Conservation (phyloP, 2,329 filamentous ascomycete genomes). For the Arthrobotrys pseudoclavata region DNA sequence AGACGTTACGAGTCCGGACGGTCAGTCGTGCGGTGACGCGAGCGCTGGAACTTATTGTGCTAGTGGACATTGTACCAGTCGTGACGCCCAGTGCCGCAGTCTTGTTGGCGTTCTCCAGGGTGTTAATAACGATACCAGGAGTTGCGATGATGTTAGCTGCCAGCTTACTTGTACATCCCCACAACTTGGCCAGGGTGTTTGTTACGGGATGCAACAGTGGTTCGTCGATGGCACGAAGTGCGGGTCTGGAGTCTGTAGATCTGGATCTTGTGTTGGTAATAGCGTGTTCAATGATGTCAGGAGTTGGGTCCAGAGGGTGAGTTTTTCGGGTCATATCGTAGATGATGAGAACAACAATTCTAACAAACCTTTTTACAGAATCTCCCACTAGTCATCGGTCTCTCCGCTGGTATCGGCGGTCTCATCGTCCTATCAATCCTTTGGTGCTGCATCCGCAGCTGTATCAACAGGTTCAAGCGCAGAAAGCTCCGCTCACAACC, state of each 20-base stretch:
- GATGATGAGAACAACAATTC: not conserved
- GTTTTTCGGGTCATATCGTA: conserved; percentile 3
- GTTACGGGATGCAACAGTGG: conserved; percentile 85
- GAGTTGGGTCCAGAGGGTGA: conserved; percentile 75
- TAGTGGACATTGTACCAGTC: conserved; percentile 92
- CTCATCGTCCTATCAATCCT: conserved; percentile 78
- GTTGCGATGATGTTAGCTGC: conserved; percentile 82
- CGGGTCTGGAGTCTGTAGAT: conserved; percentile 79
- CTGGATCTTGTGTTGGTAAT: conserved; percentile 81
- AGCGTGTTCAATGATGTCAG: conserved; percentile 78
- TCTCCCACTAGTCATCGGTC: conserved; percentile 84
- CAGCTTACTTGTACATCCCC: conserved; percentile 80
- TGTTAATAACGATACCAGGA: conserved; percentile 80
- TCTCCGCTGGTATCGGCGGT: conserved; percentile 78
- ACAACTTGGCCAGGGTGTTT: conserved; percentile 75
- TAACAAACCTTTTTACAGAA: conserved; percentile 69
- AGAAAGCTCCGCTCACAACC: conserved; percentile 51
- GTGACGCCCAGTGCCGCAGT: conserved; percentile 87
- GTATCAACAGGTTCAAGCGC: conserved; percentile 67
- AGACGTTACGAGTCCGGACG: conserved; percentile 79
- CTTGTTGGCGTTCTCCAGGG: conserved; percentile 80
- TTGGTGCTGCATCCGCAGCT: conserved; percentile 75
- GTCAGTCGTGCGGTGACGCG: conserved; percentile 74
- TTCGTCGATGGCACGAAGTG: conserved; percentile 94
- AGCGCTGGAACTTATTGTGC: conserved; percentile 78